These are phyloP conservation scores for Aegle marmelos DNA, from an alignment of 345 rosid genomes.

Conservation along the genomic window DNA sequence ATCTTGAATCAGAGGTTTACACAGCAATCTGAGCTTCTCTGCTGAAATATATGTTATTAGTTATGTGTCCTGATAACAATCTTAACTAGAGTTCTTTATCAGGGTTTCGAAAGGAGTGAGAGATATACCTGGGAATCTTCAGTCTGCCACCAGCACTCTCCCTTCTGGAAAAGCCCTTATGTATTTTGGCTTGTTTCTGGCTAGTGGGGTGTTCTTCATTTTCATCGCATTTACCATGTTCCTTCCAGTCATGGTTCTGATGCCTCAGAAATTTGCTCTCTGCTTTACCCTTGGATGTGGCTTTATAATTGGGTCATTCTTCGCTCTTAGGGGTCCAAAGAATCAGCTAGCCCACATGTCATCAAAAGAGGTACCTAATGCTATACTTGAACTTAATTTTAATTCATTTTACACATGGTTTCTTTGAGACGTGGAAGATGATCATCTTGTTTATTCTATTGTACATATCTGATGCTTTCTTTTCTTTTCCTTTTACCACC, in stretches of 20 bases:
- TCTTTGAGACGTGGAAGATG: not conserved
- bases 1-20: not conserved
- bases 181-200: conserved; percentile 81
- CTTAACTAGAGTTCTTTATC: conserved; percentile 10
- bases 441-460: not conserved
- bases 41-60: not conserved
- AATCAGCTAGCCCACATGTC: conserved; percentile 81
- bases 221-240: conserved; percentile 90
- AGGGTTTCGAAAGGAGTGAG: conserved; percentile 92
- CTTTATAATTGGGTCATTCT: conserved; percentile 82
- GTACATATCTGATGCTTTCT: conserved; percentile 4
- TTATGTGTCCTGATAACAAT: not conserved
- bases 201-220: conserved; percentile 76
- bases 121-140: conserved; percentile 72
- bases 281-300: conserved; percentile 89
- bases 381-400: not conserved
- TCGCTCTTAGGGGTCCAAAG: conserved; percentile 84
- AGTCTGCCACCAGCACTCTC: conserved; percentile 79
- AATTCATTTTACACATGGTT: not conserved
- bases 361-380: conserved; percentile 64
- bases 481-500: not conserved
- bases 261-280: conserved; percentile 94
- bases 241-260: conserved; percentile 87
- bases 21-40: not conserved
- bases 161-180: conserved; percentile 85